These are phyloP conservation scores for Lasiosphaeria miniovina DNA, from an alignment of 495 filamentous ascomycete species.

Conservation along the genomic window DNA sequence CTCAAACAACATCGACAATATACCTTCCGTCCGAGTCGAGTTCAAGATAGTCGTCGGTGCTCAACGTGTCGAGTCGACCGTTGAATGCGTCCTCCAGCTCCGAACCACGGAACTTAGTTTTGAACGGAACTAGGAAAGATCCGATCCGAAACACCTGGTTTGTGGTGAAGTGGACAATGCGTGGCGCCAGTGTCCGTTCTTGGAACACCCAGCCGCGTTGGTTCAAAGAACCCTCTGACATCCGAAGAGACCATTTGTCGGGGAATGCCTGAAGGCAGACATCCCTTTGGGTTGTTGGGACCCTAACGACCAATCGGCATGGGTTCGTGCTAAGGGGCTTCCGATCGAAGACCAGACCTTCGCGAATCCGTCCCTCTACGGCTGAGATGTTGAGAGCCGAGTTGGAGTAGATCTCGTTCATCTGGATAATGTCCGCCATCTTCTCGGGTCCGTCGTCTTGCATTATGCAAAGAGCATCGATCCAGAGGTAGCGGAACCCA, in stretches of 20 bases:
- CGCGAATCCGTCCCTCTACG: not conserved
- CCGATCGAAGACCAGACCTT: slow-evolving; percentile 9
- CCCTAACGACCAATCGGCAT: not conserved
- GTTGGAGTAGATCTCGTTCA: slow-evolving; percentile 18
- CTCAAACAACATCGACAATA: slow-evolving; percentile 3
- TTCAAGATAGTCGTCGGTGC: not conserved
- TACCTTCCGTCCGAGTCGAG: not conserved
- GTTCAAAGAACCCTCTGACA: slow-evolving; percentile 6
- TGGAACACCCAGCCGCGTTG: slow-evolving; percentile 16
- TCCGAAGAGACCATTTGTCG: not conserved
- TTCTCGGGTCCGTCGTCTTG: slow-evolving; percentile 21
- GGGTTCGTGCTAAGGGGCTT: slow-evolving; percentile 1
- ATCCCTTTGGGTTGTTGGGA: not conserved
- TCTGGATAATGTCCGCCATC: slow-evolving; percentile 17
- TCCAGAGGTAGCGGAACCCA: slow-evolving; percentile 25
- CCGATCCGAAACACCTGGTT: slow-evolving; percentile 8
- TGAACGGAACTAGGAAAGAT: not conserved
- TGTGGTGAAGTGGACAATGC: slow-evolving; percentile 8
- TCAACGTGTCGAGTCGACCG: not conserved
- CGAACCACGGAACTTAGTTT: not conserved
- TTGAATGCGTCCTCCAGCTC: slow-evolving; percentile 4
- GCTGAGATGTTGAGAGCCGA: slow-evolving; percentile 15
- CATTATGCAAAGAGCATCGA: slow-evolving; percentile 27
- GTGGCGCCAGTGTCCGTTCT: slow-evolving; percentile 11
- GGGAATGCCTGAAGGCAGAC: slow-evolving; percentile 7